Evolutionary conservation across 768 basidiomycete genomes (phyloP).

Genomic region (Mycena vulgaris): DNA sequence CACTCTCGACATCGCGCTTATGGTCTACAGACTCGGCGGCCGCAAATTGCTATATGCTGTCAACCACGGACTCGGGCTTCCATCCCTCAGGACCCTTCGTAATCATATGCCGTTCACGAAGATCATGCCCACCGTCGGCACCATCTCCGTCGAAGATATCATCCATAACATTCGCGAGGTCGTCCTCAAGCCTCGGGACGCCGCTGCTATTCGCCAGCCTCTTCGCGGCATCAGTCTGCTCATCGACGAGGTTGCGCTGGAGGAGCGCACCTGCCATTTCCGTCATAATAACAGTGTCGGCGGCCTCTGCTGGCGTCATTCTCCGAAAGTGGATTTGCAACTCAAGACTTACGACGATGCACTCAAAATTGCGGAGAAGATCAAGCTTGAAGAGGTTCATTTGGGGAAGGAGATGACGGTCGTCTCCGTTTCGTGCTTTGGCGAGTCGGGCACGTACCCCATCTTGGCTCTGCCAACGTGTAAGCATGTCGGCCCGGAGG

Average conservation of each 20-base stretch:
- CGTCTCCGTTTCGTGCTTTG: constrained; percentile 17
- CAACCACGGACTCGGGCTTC: constrained; percentile 25
- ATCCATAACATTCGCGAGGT: constrained; percentile 32
- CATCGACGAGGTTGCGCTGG: constrained; percentile 32
- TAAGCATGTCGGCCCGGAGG: constrained; percentile 22
- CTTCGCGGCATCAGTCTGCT: constrained; percentile 26
- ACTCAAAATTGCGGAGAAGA: not conserved
- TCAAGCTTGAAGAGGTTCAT: constrained; percentile 6
- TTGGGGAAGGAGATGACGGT: constrained; percentile 35
- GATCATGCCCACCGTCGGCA: constrained; percentile 28
- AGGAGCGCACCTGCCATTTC: constrained; percentile 29
- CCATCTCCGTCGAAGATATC: constrained; percentile 5
- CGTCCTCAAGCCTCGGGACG: constrained; percentile 9
- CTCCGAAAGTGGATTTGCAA: not conserved
- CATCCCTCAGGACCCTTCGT: constrained; percentile 31
- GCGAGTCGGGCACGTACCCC: constrained; percentile 17
- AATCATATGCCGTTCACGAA: not conserved
- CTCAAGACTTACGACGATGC: constrained; percentile 14
- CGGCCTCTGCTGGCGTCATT: constrained; percentile 36
- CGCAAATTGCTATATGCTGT: constrained; percentile 32
- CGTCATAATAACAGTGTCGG: constrained; percentile 20
- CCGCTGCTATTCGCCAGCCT: not conserved
- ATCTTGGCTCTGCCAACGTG: constrained; percentile 32
- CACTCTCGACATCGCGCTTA: constrained; percentile 22
- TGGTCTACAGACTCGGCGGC: constrained; percentile 29